Evolutionary conservation across 768 basidiomycete species (phyloP).

Genomic region (Trametes villosa): DNA sequence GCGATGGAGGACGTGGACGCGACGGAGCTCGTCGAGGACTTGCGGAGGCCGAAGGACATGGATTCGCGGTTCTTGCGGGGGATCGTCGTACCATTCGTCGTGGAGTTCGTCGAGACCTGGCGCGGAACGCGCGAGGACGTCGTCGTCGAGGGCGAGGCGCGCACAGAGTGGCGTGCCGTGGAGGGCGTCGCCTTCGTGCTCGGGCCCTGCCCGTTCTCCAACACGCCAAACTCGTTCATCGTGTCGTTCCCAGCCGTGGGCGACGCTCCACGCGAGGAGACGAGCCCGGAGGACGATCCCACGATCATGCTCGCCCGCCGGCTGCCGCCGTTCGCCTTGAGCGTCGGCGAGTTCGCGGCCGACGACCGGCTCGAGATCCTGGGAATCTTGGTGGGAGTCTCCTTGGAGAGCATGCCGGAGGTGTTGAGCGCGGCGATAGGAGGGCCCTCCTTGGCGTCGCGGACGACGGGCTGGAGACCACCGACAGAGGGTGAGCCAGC

Average conservation of each 20-base stretch:
- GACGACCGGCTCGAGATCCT: slow-evolving; percentile 88
- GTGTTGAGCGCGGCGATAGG: slow-evolving; percentile 59
- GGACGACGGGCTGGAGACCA: slow-evolving; percentile 53
- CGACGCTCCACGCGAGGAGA: slow-evolving; percentile 67
- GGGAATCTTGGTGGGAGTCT: slow-evolving; percentile 92
- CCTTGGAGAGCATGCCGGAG: slow-evolving; percentile 61
- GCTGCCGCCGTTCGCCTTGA: slow-evolving; percentile 52
- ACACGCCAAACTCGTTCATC: slow-evolving; percentile 80
- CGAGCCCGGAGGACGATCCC: slow-evolving; percentile 39
- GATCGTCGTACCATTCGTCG: slow-evolving; percentile 49
- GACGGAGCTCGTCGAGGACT: slow-evolving; percentile 83
- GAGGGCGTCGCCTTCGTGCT: slow-evolving; percentile 48
- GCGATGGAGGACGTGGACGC: slow-evolving; percentile 63
- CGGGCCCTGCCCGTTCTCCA: slow-evolving; percentile 62
- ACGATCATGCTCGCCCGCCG: slow-evolving; percentile 72
- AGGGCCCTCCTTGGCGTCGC: slow-evolving; percentile 60
- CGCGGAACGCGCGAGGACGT: slow-evolving; percentile 63
- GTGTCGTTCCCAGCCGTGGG: slow-evolving; percentile 52
- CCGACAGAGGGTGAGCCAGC: slow-evolving; percentile 93
- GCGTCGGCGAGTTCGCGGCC: slow-evolving; percentile 71
- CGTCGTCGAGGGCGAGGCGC: slow-evolving; percentile 63
- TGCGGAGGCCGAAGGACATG: slow-evolving; percentile 78
- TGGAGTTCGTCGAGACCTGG: slow-evolving; percentile 56
- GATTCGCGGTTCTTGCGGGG: slow-evolving; percentile 82
- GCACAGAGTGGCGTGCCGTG: slow-evolving; percentile 57